These are phyloP conservation scores for Tolypocladium tundrense DNA, from an alignment of 2,329 filamentous ascomycete genomes.

Conservation along the genomic window DNA sequence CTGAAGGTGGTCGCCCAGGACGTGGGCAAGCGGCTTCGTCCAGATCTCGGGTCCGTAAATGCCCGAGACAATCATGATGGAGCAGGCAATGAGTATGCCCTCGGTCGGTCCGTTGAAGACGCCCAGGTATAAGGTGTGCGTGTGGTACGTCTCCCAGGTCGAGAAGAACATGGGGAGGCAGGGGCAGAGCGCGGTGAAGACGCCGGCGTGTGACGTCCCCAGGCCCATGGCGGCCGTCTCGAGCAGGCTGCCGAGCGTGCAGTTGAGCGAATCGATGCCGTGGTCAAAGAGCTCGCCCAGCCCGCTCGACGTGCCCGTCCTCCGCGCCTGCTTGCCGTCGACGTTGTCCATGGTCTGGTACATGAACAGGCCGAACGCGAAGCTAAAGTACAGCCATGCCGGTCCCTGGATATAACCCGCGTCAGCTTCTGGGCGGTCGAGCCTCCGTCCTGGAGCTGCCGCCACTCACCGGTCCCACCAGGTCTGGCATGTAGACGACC, in stretches of 20 bases:
- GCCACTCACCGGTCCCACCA: constrained; percentile 69
- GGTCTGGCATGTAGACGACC: constrained; percentile 75
- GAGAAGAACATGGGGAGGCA: constrained; percentile 99
- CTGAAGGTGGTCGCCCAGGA: constrained; percentile 47
- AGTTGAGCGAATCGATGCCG: constrained; percentile 96
- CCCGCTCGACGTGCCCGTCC: constrained; percentile 89
- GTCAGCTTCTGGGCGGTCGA: background rate
- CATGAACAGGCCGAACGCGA: constrained; percentile 93
- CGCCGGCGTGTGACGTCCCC: constrained; percentile 71
- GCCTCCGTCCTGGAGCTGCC: background rate
- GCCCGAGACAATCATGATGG: constrained; percentile 77
- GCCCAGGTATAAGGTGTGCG: constrained; percentile 90
- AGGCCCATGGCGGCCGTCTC: constrained; percentile 91
- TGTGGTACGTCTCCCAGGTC: constrained; percentile 99
- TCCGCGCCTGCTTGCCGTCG: constrained; percentile 91
- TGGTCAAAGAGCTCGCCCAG: constrained; percentile 97
- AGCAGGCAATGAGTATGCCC: constrained; percentile 79
- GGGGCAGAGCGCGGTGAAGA: constrained; percentile 84
- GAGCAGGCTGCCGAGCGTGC: constrained; percentile 81
- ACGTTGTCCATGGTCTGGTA: constrained; percentile 99
- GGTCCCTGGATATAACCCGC: constrained; percentile 48
- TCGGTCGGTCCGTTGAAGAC: constrained; percentile 97
- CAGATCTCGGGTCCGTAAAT: constrained; percentile 83
- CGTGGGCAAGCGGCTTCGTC: constrained; percentile 61
- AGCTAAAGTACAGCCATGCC: constrained; percentile 90